Percentiles rank a stretch among this genome's conserved stretches.
Evolutionary conservation across 495 filamentous ascomycete species (phyloP).

Genomic region (Aspergillus baeticus): DNA sequence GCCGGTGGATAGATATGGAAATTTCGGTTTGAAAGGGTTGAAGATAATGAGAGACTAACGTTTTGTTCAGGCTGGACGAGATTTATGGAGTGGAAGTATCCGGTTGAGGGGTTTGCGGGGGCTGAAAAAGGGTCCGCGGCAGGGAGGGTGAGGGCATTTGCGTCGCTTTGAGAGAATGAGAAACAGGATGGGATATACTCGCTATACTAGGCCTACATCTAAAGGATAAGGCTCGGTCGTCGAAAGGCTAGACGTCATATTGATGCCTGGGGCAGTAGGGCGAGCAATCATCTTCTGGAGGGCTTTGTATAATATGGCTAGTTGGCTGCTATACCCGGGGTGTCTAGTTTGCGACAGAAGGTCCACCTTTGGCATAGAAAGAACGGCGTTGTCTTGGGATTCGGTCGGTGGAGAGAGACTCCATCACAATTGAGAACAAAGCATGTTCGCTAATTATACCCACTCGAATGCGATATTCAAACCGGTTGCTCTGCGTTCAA

Average conservation of each 20-base stretch:
- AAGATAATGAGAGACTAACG: neutral
- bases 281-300: neutral
- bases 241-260: no score
- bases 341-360: neutral
- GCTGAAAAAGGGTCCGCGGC: constrained; percentile 54
- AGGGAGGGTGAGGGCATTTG: constrained; percentile 69
- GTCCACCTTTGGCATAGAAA: neutral
- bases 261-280: no score
- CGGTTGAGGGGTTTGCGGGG: constrained; percentile 60
- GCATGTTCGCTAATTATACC: constrained; percentile 18
- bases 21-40: neutral
- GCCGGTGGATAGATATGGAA: neutral
- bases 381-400: constrained; percentile 1
- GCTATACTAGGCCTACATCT: no score
- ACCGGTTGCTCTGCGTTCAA: neutral
- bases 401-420: neutral
- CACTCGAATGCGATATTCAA: constrained; percentile 8
- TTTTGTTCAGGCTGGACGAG: constrained; percentile 60
- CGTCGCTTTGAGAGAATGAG: constrained; percentile 56
- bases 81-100: constrained; percentile 79
- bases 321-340: neutral
- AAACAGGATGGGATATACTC: neutral
- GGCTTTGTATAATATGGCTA: neutral
- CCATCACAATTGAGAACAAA: neutral
- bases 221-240: no score